Evolutionary conservation across 2,329 filamentous ascomycete genomes (phyloP).

Genomic region (Claviceps africana): DNA sequence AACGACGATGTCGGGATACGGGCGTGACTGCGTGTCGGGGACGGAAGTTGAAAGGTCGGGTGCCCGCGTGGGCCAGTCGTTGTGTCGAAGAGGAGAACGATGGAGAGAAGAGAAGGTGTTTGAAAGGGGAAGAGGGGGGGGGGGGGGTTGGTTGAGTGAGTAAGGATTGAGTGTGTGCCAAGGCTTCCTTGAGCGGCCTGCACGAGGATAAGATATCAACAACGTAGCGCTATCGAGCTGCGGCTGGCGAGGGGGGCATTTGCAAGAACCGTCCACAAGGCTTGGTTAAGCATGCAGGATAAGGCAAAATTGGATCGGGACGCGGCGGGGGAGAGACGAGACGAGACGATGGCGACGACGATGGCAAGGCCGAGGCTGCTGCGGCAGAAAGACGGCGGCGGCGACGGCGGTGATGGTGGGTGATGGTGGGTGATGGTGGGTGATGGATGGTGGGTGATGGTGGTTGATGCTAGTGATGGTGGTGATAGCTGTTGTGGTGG

Average conservation of each 20-base stretch:
- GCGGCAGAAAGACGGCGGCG: slow-evolving; percentile 1
- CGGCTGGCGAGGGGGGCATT: background rate
- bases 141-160: too few relatives aligned
- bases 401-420: background rate
- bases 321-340: background rate
- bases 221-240: background rate
- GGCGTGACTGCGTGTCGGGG: slow-evolving; percentile 15
- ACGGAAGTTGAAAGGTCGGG: slow-evolving; percentile 4
- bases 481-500: background rate
- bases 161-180: too few relatives aligned
- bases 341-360: background rate
- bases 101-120: too few relatives aligned
- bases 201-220: background rate
- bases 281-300: background rate
- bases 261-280: background rate
- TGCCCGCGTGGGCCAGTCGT: slow-evolving; percentile 3
- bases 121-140: too few relatives aligned
- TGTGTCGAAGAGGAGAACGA: background rate
- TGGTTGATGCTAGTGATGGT: background rate
- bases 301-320: background rate
- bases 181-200: background rate
- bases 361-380: background rate
- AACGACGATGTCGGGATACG: slow-evolving; percentile 9
- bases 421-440: background rate
- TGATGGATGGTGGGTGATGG: background rate